A percentile compares a stretch with the other conserved stretches of the same genome.
Evolutionary conservation across 495 filamentous ascomycete genomes (phyloP).

Genomic region (Articulospora tetracladia): DNA sequence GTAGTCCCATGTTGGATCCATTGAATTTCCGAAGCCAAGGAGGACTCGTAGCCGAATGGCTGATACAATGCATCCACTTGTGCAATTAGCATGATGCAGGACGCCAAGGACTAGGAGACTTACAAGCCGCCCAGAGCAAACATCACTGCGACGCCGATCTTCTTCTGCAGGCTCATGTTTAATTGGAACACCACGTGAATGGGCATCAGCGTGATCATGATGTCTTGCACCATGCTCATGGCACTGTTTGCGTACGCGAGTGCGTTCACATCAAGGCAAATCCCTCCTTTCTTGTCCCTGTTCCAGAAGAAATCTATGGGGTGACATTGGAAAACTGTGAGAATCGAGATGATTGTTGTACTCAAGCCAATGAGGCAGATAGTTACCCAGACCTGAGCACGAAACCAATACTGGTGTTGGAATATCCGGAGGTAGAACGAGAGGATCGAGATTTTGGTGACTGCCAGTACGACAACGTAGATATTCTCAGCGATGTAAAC

Average conservation of each 20-base stretch:
- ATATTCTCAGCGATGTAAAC: conserved; percentile 36
- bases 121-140: conserved; percentile 42
- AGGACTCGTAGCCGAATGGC: conserved; percentile 10
- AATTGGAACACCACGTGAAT: conserved; percentile 32
- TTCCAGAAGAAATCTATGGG: conserved; percentile 37
- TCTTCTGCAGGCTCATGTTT: conserved; percentile 31
- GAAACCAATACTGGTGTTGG: conserved; percentile 33
- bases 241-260: conserved; percentile 33
- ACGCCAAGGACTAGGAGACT: conserved; percentile 14
- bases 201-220: conserved; percentile 36
- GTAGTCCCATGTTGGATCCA: conserved; percentile 16
- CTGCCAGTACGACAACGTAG: conserved; percentile 35
- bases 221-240: conserved; percentile 37
- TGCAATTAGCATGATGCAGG: background rate
- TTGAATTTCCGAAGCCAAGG: conserved; percentile 4
- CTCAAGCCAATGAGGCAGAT: conserved; percentile 28
- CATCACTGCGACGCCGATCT: conserved; percentile 37
- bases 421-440: conserved; percentile 51
- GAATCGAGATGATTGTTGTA: background rate
- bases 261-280: conserved; percentile 35
- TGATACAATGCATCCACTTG: conserved; percentile 13
- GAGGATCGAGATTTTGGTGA: conserved; percentile 47
- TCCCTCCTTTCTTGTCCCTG: conserved; percentile 31
- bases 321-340: conserved; percentile 36
- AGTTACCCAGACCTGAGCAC: conserved; percentile 14